Conservation (phyloP, 2,329 filamentous ascomycete species). For the Daldinia sp. region DNA sequence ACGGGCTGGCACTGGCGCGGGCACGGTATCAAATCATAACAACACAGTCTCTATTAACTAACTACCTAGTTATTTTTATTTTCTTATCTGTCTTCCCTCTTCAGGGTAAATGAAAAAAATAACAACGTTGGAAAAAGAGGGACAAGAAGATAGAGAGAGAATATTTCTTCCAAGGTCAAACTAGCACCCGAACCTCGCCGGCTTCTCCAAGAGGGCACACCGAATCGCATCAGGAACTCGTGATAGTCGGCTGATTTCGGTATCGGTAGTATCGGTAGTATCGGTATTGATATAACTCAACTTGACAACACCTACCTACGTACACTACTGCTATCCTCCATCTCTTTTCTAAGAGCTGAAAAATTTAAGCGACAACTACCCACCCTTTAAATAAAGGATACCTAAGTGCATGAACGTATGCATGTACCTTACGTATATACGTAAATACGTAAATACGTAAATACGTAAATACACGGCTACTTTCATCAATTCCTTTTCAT, state of each 20-base stretch:
- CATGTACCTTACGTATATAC: not conserved
- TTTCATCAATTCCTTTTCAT: no score
- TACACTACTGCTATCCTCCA: not conserved
- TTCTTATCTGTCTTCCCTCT: not conserved
- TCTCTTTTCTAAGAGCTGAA: not conserved
- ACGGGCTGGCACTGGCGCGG: constrained; percentile 19
- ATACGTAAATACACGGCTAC: no score
- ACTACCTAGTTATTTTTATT: no score
- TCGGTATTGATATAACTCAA: constrained; percentile 19
- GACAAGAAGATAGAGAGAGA: not conserved
- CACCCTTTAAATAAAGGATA: constrained; percentile 1
- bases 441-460: no score
- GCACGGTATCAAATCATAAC: constrained; percentile 33
- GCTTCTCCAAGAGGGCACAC: constrained; percentile 39
- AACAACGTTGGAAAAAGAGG: constrained; percentile 19
- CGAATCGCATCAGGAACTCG: constrained; percentile 42
- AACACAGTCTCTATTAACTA: constrained; percentile 1
- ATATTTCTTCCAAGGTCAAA: constrained; percentile 20
- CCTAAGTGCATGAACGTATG: not conserved
- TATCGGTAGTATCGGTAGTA: constrained; percentile 29
- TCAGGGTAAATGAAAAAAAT: not conserved
- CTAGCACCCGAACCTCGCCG: constrained; percentile 39
- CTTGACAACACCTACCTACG: not conserved
- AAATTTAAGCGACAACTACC: constrained; percentile 16
- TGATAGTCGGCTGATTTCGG: constrained; percentile 44